Base-by-base conservation (phyloP, 2,329 filamentous ascomycete genomes). In the Anthostomella pinea region DNA sequence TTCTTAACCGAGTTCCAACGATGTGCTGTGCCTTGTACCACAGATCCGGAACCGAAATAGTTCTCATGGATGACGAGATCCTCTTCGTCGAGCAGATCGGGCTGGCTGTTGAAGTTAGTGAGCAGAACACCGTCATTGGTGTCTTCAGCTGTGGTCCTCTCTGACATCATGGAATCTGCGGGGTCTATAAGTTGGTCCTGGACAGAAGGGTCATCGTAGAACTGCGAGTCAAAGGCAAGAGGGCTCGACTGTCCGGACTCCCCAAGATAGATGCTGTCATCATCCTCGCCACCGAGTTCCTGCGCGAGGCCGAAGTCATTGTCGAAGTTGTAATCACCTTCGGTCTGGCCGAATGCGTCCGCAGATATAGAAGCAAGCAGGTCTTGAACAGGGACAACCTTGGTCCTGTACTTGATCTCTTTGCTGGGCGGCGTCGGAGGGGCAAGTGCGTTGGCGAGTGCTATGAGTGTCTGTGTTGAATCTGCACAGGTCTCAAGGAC, bases 401-500 rank as follows among this genome's bases (percentile, higher is more conserved):
- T 79, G 0, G 90, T 96, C 22, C 87, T 78, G 60, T 95, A 98
- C 57, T 93, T 93, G 47, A 83, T 78, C 49, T 85, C 83, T 43
- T 84, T 87, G 54, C 79, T 91, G 1, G 90, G 88, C 1, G 89
- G 84, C 6, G 80, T 82, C 1, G 93, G 91, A 4, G 91, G 93
- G 23, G 83, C 81, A 4, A 98, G 71, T 1, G 85, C 89, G 53
- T 85, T 87, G 11, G 90, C 66, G 26, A 95, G 75, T 2, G 77
- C 74, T 34, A 95, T 83, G 10, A 98, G 72, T 0, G 93, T 98
- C 59, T 96, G 89, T 0, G 89, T 97, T 2, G 93, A 98, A 63
- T 98, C 93, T 19, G 93, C 93, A 54, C 94, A 98, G 1, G 90
- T 94, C 62, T 98, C 93, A 6, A 98, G 67, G 21, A 98, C 83